A percentile compares a stretch with the other conserved stretches of the same genome.
phyloP scores from a whole-genome alignment of 768 basidiomycete genomes.

The Suillus fuscotomentosus region DNA sequence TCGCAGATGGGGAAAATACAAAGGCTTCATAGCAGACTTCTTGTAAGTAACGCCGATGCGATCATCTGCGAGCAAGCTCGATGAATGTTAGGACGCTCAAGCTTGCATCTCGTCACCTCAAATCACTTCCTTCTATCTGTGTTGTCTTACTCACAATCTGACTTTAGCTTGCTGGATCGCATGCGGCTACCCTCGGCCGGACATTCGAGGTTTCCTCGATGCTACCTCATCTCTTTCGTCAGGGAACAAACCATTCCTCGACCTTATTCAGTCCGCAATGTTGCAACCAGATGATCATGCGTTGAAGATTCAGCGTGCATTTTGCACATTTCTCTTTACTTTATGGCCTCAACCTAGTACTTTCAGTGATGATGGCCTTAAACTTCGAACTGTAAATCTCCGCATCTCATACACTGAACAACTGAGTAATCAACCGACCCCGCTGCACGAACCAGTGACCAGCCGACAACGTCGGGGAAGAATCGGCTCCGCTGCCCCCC shows the following conservation, averaged over 20 bases:
- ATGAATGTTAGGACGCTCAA: neutral
- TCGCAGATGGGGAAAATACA: conserved; percentile 39
- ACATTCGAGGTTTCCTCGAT: conserved; percentile 32
- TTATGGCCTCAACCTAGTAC: neutral
- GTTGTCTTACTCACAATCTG: conserved; percentile 26
- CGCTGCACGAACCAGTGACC: neutral
- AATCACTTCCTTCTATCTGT: conserved; percentile 24
- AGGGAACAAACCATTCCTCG: conserved; percentile 36
- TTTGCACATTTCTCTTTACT: conserved; percentile 26
- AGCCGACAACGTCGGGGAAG: neutral
- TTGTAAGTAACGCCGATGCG: conserved; percentile 35
- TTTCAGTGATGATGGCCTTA: neutral
- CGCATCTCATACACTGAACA: neutral
- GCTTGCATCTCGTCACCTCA: conserved; percentile 29
- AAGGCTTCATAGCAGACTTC: conserved; percentile 54
- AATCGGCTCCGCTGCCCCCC: neutral
- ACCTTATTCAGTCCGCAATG: conserved; percentile 38
- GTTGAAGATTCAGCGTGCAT: conserved; percentile 29
- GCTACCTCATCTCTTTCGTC: conserved; percentile 19
- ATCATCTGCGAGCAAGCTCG: neutral
- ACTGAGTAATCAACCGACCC: neutral
- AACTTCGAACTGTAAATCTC: neutral
- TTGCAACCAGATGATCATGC: conserved; percentile 34
- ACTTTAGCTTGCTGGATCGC: conserved; percentile 27
- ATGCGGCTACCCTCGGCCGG: conserved; percentile 27